Evolutionary conservation across 1,284 basidiomycete genomes (phyloP).

Genomic region (Lentinula novae-zelandiae): DNA sequence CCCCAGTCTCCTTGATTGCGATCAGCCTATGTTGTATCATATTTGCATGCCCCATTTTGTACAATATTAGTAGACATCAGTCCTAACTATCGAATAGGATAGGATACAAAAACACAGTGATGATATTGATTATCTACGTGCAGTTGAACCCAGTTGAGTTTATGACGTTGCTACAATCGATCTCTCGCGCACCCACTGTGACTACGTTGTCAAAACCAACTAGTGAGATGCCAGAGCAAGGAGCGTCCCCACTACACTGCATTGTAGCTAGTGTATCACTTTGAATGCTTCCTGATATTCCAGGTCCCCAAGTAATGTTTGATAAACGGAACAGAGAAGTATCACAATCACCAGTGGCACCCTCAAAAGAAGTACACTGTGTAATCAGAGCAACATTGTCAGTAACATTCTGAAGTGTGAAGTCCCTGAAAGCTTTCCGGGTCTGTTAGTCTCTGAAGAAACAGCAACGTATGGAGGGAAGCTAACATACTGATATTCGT

Average conservation of each 20-base stretch:
- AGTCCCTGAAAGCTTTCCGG: slow-evolving; percentile 26
- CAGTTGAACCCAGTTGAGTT: slow-evolving; percentile 26
- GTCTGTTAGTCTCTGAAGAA: not conserved
- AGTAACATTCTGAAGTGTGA: slow-evolving; percentile 23
- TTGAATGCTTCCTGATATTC: slow-evolving; percentile 22
- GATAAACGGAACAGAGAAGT: slow-evolving; percentile 31
- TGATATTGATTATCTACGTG: slow-evolving; percentile 9
- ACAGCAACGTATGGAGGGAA: not conserved
- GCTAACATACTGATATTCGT: slow-evolving; percentile 22
- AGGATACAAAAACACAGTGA: not conserved
- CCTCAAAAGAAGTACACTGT: slow-evolving; percentile 30
- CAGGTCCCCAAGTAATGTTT: slow-evolving; percentile 29
- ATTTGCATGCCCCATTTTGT: not conserved
- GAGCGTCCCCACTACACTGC: slow-evolving; percentile 29
- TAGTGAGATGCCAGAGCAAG: slow-evolving; percentile 25
- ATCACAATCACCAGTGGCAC: slow-evolving; percentile 29
- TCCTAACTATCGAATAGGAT: too few relatives aligned
- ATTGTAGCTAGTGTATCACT: slow-evolving; percentile 23
- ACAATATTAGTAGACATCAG: too few relatives aligned
- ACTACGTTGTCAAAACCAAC: slow-evolving; percentile 21
- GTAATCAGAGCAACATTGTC: slow-evolving; percentile 24
- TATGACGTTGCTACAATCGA: slow-evolving; percentile 25
- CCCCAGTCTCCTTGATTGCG: not conserved
- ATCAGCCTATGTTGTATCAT: not conserved
- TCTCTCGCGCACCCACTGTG: slow-evolving; percentile 17